phyloP scores from a whole-genome alignment of 345 rosid species.

The Citrus hindsii region DNA sequence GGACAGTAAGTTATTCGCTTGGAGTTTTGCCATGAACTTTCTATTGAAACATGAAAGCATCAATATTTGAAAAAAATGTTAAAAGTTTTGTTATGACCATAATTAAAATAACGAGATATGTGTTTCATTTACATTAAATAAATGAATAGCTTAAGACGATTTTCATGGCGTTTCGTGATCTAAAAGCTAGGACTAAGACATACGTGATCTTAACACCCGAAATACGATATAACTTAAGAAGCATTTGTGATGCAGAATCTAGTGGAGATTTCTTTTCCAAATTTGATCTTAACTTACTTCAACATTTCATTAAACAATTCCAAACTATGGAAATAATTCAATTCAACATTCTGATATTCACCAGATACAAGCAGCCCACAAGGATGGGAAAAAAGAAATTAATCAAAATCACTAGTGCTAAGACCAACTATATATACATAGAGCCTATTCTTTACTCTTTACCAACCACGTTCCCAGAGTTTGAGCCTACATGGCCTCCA shows the following conservation, averaged over 20 bases:
- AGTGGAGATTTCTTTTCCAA: background rate
- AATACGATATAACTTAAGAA: no score
- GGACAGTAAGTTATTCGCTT: no score
- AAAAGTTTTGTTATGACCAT: no score
- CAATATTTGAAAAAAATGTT: no score
- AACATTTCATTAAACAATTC: background rate
- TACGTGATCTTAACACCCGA: no score
- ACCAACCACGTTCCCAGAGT: background rate
- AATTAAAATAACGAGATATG: no score
- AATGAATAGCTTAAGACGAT: no score
- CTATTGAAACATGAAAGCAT: no score
- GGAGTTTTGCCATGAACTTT: no score
- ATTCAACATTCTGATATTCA: background rate
- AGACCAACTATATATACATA: background rate
- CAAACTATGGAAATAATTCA: background rate
- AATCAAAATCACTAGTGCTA: background rate
- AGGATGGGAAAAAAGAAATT: background rate
- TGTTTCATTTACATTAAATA: no score
- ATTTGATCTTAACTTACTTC: background rate
- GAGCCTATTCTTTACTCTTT: background rate
- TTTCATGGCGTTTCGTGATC: background rate
- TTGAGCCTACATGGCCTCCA: conserved; percentile 38
- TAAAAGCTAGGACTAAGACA: no score
- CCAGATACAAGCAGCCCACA: background rate
- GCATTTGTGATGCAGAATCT: background rate